Evolutionary conservation across 176 grass and related monocot species (phyloP), one percentile per base, ranked within the genome.

Genomic region (Secale cereale): DNA sequence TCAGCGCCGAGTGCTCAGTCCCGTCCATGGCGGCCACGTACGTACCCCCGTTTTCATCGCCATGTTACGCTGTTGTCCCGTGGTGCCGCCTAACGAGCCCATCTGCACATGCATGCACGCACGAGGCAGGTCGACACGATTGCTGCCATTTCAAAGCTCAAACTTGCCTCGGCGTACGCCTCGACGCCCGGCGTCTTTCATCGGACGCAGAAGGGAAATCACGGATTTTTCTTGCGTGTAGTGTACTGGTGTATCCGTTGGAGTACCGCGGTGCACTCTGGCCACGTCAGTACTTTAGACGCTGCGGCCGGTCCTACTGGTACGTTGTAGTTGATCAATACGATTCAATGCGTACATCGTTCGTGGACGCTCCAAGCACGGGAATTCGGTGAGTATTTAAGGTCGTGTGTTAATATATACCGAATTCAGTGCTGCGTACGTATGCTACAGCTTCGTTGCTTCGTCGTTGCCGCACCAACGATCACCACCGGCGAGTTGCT

Each of bases 311-410:
- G 71, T 65, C 71, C 39, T 33, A 19, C 52, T 56, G 20, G 54
- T 22, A 13, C 11, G 27, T 63, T 65, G 37, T 22, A 65, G 17
- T 22, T 33, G 78, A 61, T 85, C 11, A 43, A 85, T 78, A 64
- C 23, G 7, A 43, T 77, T 31, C 6, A 70, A 39, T 30, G 19
- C 19, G 54, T 39, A 20, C 5, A 26, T 26, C 57, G 7, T 22
- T 57, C 7, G 54, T 22, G 20, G 54, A 78, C 83, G 63, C 74
- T 31, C 11, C n/a, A 7, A 19, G 23, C 74, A 85, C 32, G 48
- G 76, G 74, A 78, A 26, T 70, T 59, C 1, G 46, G 11, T 77
- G 74, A 70, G 25, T 69, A 31, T 40, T 70, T 78, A 85, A 77
- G 13, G 29, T 57, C 16, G 23, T 37, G 48, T 82, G 35, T 20